Base-by-base conservation (phyloP, 768 basidiomycete species). In the Mycena sanguinolenta region DNA sequence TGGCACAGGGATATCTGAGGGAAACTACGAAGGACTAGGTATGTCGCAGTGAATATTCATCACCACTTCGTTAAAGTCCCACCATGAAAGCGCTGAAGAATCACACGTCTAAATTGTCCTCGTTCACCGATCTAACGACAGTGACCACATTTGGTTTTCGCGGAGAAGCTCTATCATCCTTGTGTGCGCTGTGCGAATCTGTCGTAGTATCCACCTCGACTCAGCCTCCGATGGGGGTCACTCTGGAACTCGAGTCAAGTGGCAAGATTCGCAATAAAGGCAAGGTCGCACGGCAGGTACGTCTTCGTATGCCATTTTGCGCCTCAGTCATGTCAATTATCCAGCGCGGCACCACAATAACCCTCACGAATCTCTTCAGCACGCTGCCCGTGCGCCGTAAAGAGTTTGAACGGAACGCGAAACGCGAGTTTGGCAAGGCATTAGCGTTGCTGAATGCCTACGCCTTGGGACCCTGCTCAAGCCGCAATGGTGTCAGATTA, bases 81-180 rank as follows among this genome's bases (percentile, higher is more conserved):
- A 50, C 67, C 60, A 39, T 8, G 23, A 12, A 65, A 97, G 97
- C 90, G 1, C 82, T 97, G 67, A 98, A 98, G 78, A 94, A 98
- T 75, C 90, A 96, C 77, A 99, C 97, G 0, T 98, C 97, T 8
- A 99, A 99, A 79, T 84, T 99, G 0, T 80, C 89, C 4, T 87
- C 90, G 0, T 95, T 92, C 76, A 81, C 88, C 4, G 94, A 96
- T 77, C 87, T 98, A 4, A 82, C 88, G 3, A 82, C 86, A 0
- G 89, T 99, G 13, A 81, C 82, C 7, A 95, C 96, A 0, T 98
- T 98, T 78, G 97, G 97, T 0, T 99, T 99, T 77, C 89, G 98
- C 42, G 98, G 98, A 19, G 98, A 99, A 81, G 98, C 98, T 0
- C 84, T 99, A 0, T 95, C 96, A 9, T 96, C 97, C 3, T 85